These are phyloP conservation scores for Perilla frutescens DNA, from an alignment of 257 asterid species.

Conservation along the genomic window DNA sequence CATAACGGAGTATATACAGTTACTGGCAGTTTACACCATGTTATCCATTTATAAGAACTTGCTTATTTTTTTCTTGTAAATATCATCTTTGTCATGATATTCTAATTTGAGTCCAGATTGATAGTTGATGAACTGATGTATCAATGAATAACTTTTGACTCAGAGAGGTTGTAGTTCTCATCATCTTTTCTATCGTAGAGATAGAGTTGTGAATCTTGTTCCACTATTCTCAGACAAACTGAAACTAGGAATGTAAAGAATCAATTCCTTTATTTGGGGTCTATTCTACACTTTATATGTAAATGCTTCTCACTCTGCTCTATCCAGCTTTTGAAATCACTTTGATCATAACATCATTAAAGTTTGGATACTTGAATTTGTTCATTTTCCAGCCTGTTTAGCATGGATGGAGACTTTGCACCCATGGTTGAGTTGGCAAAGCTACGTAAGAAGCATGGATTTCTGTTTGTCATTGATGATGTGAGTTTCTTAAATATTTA, in stretches of 20 bases:
- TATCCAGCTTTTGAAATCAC: neutral
- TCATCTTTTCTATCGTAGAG: neutral
- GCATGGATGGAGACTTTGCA: constrained; percentile 99
- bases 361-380: constrained; percentile 29
- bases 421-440: constrained; percentile 81
- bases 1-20: neutral
- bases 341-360: constrained; percentile 17
- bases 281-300: constrained; percentile 21
- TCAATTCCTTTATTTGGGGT: neutral
- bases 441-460: constrained; percentile 89
- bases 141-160: neutral
- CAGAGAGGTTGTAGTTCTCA: neutral
- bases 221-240: neutral
- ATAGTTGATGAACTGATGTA: constrained; percentile 17
- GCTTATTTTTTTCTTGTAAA: neutral
- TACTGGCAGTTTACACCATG: constrained; percentile 6
- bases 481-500: constrained; percentile 57
- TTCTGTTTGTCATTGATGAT: constrained; percentile 94
- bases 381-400: constrained; percentile 72
- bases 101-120: neutral
- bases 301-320: neutral
- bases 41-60: neutral
- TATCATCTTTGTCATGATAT: neutral
- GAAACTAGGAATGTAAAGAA: neutral
- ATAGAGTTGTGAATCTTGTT: constrained; percentile 1